Evolutionary conservation across 495 filamentous ascomycete genomes (phyloP).

Genomic region (Choiromyces venosus): DNA sequence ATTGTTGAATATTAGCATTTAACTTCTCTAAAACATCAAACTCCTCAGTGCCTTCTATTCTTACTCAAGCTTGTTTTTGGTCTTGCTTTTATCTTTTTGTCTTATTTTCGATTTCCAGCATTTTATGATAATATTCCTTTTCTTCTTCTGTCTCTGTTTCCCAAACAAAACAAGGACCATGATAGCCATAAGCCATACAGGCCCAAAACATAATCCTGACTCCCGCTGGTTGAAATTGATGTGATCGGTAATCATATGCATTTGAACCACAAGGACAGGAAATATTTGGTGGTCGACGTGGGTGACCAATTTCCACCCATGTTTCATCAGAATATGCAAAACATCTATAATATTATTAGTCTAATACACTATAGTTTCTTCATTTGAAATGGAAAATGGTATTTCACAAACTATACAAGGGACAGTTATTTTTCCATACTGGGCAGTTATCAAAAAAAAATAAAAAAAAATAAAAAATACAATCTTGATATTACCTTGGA

Average conservation of each 20-base stretch:
- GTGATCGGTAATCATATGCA: neutral
- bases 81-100: neutral
- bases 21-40: neutral
- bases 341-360: too few species aligned
- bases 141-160: neutral
- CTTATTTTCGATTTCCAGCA: neutral
- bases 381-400: too few species aligned
- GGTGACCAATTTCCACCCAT: too few species aligned
- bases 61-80: neutral
- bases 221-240: neutral
- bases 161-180: neutral
- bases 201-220: constrained; percentile 3
- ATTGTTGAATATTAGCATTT: neutral
- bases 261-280: neutral
- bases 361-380: too few species aligned
- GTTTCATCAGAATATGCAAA: constrained; percentile 7
- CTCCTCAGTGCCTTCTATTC: neutral
- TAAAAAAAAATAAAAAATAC: too few species aligned
- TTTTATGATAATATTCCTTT: neutral
- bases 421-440: too few species aligned
- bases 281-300: neutral
- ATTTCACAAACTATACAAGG: too few species aligned
- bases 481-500: too few species aligned
- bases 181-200: constrained; percentile 11
- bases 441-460: too few species aligned